Conservation (phyloP, 805 yeast species). For the Lachancea mirantina region DNA sequence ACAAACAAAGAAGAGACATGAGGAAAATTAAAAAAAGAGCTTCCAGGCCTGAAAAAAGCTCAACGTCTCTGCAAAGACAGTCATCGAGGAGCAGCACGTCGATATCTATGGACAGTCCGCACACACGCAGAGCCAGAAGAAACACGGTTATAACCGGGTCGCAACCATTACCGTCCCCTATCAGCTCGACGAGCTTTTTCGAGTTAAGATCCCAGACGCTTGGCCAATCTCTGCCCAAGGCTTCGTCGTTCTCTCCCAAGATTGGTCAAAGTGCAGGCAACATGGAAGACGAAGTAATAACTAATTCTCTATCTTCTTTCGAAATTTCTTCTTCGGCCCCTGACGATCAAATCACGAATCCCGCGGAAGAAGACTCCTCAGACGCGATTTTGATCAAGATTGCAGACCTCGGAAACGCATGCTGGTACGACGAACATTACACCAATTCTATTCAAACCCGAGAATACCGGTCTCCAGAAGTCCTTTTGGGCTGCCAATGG, state of each 20-base stretch:
- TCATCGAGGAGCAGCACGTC: constrained; percentile 6
- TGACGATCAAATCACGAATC: constrained; percentile 3
- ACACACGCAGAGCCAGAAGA: constrained; percentile 48
- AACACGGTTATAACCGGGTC: constrained; percentile 81
- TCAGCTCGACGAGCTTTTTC: constrained; percentile 44
- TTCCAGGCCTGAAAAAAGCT: constrained; percentile 18
- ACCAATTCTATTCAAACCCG: constrained; percentile 88
- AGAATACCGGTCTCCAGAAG: constrained; percentile 90
- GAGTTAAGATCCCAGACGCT: constrained; percentile 29
- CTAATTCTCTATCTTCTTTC: constrained; percentile 36
- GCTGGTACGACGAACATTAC: constrained; percentile 73
- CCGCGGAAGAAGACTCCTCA: constrained; percentile 15
- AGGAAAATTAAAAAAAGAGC: constrained; percentile 37
- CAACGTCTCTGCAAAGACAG: constrained; percentile 6
- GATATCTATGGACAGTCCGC: constrained; percentile 13
- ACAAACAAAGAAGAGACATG: constrained; percentile 40
- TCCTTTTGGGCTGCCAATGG: constrained; percentile 74
- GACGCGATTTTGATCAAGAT: constrained; percentile 72
- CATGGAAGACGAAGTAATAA: constrained; percentile 20
- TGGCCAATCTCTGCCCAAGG: constrained; percentile 14
- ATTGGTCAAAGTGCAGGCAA: constrained; percentile 12
- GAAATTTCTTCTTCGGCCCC: constrained; percentile 19
- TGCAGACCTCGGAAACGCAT: constrained; percentile 91
- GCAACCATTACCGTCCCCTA: constrained; percentile 87
- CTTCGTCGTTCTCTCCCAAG: constrained; percentile 11